Conservation (phyloP, 768 basidiomycete genomes). For the Butyriboletus loyo region DNA sequence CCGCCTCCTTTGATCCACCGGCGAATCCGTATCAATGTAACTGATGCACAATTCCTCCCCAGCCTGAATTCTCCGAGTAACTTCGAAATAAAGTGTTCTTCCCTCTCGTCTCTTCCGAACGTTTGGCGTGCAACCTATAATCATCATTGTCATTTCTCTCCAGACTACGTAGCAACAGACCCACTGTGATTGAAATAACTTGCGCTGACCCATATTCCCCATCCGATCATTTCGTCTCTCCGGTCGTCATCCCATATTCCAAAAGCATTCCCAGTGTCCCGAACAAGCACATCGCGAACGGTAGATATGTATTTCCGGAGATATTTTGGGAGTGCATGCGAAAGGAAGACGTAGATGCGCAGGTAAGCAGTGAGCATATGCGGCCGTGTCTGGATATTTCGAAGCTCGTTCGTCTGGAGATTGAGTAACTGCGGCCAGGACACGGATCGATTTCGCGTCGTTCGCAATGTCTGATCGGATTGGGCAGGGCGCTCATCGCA, state of each 20-base stretch:
- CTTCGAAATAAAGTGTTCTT: slow-evolving; percentile 47
- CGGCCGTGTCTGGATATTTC: slow-evolving; percentile 44
- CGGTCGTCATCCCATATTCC: slow-evolving; percentile 60
- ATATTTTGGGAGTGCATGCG: slow-evolving; percentile 31
- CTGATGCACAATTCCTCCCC: slow-evolving; percentile 61
- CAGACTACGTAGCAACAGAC: slow-evolving; percentile 4
- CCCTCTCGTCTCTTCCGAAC: slow-evolving; percentile 44
- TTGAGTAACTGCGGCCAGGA: slow-evolving; percentile 49
- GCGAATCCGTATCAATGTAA: slow-evolving; percentile 41
- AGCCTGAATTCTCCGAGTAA: slow-evolving; percentile 37
- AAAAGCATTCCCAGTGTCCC: slow-evolving; percentile 66
- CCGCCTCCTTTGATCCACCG: slow-evolving; percentile 36
- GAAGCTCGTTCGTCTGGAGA: slow-evolving; percentile 58
- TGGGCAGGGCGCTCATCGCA: slow-evolving; percentile 16
- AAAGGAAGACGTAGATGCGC: slow-evolving; percentile 53
- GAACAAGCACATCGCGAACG: slow-evolving; percentile 51
- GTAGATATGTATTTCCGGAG: slow-evolving; percentile 39
- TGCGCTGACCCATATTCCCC: slow-evolving; percentile 56
- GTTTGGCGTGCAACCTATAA: slow-evolving; percentile 52
- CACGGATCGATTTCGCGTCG: slow-evolving; percentile 1
- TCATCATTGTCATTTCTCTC: not conserved
- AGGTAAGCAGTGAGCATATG: slow-evolving; percentile 51
- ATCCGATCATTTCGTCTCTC: slow-evolving; percentile 59
- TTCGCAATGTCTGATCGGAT: slow-evolving; percentile 1
- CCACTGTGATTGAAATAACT: slow-evolving; percentile 71